Conservation (phyloP, 2,329 filamentous ascomycete genomes). For the Cyanodermella asteris region DNA sequence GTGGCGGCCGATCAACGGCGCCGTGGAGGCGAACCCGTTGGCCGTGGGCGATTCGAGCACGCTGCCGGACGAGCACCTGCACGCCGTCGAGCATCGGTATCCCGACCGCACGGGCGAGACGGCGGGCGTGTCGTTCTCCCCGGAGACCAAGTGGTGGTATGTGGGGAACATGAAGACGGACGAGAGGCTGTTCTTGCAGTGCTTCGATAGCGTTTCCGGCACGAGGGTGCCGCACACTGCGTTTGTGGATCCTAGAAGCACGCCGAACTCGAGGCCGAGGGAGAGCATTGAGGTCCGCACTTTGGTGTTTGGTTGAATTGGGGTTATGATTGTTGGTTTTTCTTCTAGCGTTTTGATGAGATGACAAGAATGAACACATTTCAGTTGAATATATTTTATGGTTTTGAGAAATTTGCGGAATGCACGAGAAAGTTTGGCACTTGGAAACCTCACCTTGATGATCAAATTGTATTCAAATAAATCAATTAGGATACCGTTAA, state of each 20-base stretch:
- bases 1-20: conserved; percentile 47
- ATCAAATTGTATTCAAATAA: too few species aligned
- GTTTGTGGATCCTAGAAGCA: conserved; percentile 54
- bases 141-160: conserved; percentile 53
- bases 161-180: conserved; percentile 54
- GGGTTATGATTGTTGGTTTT: background rate
- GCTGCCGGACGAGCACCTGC: conserved; percentile 39
- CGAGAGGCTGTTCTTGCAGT: conserved; percentile 57
- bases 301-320: conserved; percentile 47
- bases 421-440: too few species aligned
- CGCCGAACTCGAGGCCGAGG: conserved; percentile 44
- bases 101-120: conserved; percentile 51
- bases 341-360: background rate
- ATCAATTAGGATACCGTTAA: too few species aligned
- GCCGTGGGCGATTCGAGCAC: conserved; percentile 34
- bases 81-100: conserved; percentile 55
- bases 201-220: conserved; percentile 43
- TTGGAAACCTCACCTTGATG: too few species aligned
- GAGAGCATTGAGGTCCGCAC: conserved; percentile 83
- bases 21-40: conserved; percentile 33
- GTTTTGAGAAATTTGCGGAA: too few species aligned
- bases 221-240: conserved; percentile 46
- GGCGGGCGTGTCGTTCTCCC: conserved; percentile 41
- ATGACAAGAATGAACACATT: background rate
- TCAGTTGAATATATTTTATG: too few species aligned